A percentile compares a stretch with the other conserved stretches of the same genome.
Conservation (phyloP, 768 basidiomycete genomes). For the Astraeus odoratus region DNA sequence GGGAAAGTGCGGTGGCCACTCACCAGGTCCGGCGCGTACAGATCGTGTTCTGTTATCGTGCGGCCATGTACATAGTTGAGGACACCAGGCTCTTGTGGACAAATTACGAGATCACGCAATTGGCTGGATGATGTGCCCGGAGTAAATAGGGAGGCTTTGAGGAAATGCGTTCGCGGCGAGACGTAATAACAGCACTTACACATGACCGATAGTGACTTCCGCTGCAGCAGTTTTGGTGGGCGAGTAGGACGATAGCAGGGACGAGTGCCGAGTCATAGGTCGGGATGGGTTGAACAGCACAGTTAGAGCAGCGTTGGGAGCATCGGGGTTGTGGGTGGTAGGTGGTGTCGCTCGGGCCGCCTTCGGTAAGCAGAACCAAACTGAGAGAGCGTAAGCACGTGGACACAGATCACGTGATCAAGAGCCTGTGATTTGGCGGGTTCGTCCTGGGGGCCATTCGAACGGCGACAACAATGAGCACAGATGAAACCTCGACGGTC, state of each 20-base stretch:
- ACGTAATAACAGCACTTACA: constrained; percentile 36
- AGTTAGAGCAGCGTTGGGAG: constrained; percentile 6
- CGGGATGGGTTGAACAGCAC: neutral
- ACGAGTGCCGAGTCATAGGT: constrained; percentile 42
- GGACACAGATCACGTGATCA: constrained; percentile 17
- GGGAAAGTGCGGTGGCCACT: constrained; percentile 17
- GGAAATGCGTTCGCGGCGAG: neutral
- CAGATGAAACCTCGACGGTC: constrained; percentile 18
- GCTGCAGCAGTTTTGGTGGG: constrained; percentile 39
- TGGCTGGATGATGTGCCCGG: constrained; percentile 39
- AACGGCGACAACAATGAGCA: constrained; percentile 26
- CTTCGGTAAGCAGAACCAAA: neutral
- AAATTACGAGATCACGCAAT: constrained; percentile 71
- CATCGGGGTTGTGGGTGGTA: constrained; percentile 14
- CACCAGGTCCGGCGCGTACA: constrained; percentile 41
- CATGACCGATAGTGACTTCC: constrained; percentile 52
- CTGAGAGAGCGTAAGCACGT: too few relatives aligned
- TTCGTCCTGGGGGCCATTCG: neutral
- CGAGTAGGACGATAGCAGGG: constrained; percentile 35
- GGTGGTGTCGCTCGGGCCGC: neutral
- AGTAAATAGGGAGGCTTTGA: constrained; percentile 8
- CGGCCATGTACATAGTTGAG: constrained; percentile 53
- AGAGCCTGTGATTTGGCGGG: neutral
- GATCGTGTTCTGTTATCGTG: constrained; percentile 56
- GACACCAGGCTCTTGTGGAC: constrained; percentile 57